Base-by-base conservation (phyloP, 208 protist species). In the Plasmodiophora brassicae region DNA sequence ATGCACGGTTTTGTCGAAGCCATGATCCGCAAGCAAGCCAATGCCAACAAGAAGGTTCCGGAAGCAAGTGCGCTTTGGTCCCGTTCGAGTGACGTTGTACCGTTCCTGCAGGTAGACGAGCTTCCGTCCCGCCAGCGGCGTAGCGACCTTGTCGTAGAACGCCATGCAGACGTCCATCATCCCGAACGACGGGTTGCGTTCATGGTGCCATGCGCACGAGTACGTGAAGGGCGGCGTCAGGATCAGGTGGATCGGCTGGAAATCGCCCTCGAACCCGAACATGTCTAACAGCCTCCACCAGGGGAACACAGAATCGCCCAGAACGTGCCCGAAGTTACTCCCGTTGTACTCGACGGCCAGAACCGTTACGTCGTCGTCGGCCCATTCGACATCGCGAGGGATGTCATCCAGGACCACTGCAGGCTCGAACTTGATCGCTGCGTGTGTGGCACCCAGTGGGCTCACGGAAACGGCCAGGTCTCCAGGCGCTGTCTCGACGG, bases 271-370 rank as follows among this genome's bases (percentile, higher is more conserved):
- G 10, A 78, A 32, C 20, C 65, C 65, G n/a, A 78, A 78, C 65
- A 78, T 78, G n/a, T 78, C 65, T 44, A 78, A 38, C 41, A 78
- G 41, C 20, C 65, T 5, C 65, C 65, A 78, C 65, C 65, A 78
- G 20, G 65, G 65, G 10, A 78, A 32, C 20, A 78, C 10, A 78
- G 32, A 44, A 78, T 78, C 65, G 5, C 65, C 65, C 32, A 78
- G 65, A 78, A 78, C 65, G n/a, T 78, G 65, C 20, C 65, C 65
- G 41, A 78, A 78, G 41, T 78, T 78, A 32, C 32, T 44, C 20
- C 65, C 65, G n/a, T 78, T 78, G n/a, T 78, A 78, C 41, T 78
- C 65, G 5, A 78, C 65, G 41, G 65, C 65, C 20, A 78, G n/a
- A 78, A 78, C 65, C 32, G 32, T n/a, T 5, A 78, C 32, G n/a